Base-by-base conservation (phyloP, 306 rosid genomes). In the Rosa chinensis region DNA sequence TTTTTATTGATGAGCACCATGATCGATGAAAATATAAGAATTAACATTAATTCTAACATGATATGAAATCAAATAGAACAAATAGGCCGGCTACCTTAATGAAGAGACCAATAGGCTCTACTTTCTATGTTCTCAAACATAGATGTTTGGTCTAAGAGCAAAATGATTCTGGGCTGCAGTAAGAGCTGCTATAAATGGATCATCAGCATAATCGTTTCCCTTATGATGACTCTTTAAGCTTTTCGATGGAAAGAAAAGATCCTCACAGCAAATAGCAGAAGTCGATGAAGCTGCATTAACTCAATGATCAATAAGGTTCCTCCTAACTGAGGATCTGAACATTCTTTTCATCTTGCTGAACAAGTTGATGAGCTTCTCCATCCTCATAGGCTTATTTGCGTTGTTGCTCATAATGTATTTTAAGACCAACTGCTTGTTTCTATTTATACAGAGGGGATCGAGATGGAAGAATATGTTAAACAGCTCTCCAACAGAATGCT, bases 91-190 rank as follows among this genome's bases (percentile, higher is more conserved):
- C 10, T 10, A 32, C 18, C 44, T 39, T 8, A 25, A 25, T 25
- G 0, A 11, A 8, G 39, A 2, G 63, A 20, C 21, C 21, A 12
- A 7, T 39, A 8, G n/a, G 13, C 20, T 61, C 67, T 55, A 13
- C 52, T 55, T 3, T 32, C 8, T 70, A 7, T 72, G 39, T 59
- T 56, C 59, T 84, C 78, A 84, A 48, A 87, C 28, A 70, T 68
- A 82, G 10, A 84, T 70, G 83, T 82, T 82, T 53, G 81, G 77
- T 64, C 90, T 80, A 25, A 79, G 66, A 70, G 74, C 16, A 78
- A 87, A 87, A 82, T 84, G 79, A 53, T 42, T 77, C 78, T 70
- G 84, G 42, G 88, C 84, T 53, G 82, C 82, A 69, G 68, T 64
- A 70, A 79, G 71, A 73, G 84, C 82, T 23, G 64, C 68, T 13